A percentile compares a stretch with the other conserved stretches of the same genome.
Evolutionary conservation across 106 monocot genomes (phyloP).

Genomic region (Dioscorea zingiberensis): DNA sequence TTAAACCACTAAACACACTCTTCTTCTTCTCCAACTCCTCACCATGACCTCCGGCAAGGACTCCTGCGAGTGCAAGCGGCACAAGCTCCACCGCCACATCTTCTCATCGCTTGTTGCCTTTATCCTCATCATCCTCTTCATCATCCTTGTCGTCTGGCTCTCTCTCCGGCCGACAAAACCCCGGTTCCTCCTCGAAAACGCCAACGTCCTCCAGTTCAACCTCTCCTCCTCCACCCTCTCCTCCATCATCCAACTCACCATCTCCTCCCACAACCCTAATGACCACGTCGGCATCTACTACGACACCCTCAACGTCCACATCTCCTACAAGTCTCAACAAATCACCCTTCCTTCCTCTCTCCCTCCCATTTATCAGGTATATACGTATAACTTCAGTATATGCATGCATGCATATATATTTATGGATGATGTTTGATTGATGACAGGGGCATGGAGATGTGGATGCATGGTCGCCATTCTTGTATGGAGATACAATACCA

Average conservation of each 20-base stretch:
- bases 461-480: conserved; percentile 42
- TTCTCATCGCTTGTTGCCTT: conserved; percentile 17
- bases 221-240: conserved; percentile 20
- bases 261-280: conserved; percentile 61
- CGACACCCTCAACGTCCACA: conserved; percentile 47
- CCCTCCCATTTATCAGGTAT: conserved; percentile 22
- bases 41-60: conserved; percentile 1
- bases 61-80: conserved; percentile 18
- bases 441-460: conserved; percentile 41
- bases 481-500: conserved; percentile 24
- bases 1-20: not conserved
- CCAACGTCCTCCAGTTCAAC: conserved; percentile 30
- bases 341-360: conserved; percentile 22
- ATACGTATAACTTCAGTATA: too few relatives aligned
- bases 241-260: conserved; percentile 22
- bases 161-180: conserved; percentile 62
- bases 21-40: not conserved
- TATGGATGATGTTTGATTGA: too few relatives aligned
- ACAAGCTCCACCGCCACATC: conserved; percentile 13
- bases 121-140: conserved; percentile 38
- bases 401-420: too few relatives aligned
- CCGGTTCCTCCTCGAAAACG: conserved; percentile 45
- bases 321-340: conserved; percentile 42
- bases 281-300: conserved; percentile 45
- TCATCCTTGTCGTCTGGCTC: conserved; percentile 55